A percentile compares a stretch with the other conserved stretches of the same genome.
Conservation (phyloP, 2,329 filamentous ascomycete species). For the Thielaviopsis populi region DNA sequence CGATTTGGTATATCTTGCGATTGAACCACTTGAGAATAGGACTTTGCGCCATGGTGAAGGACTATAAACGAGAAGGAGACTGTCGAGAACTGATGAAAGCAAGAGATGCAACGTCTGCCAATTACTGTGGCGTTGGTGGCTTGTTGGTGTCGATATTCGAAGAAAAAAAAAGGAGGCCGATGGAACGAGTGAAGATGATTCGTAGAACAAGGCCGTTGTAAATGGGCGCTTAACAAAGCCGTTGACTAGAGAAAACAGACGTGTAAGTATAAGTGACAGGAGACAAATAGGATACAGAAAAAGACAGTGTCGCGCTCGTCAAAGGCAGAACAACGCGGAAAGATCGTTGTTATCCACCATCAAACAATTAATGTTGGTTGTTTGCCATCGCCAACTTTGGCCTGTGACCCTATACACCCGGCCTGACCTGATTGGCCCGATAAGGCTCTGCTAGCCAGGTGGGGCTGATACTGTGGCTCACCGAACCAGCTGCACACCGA, state of each 20-base stretch:
- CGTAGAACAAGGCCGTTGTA: background rate
- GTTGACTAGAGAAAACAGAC: background rate
- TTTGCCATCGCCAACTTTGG: background rate
- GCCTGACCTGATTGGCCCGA: background rate
- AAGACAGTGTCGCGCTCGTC: background rate
- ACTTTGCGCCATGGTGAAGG: constrained; percentile 15
- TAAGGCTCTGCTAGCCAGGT: background rate
- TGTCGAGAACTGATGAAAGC: background rate
- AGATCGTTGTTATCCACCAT: background rate
- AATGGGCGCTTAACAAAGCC: background rate
- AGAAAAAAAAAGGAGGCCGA: background rate
- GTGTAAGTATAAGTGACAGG: background rate
- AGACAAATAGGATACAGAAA: background rate
- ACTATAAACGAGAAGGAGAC: background rate
- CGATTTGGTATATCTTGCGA: constrained; percentile 94
- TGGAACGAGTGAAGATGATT: background rate
- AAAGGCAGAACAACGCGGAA: background rate
- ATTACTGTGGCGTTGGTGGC: background rate
- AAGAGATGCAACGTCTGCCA: background rate
- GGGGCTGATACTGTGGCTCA: background rate
- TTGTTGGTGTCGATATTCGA: background rate
- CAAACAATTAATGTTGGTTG: background rate
- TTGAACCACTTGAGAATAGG: constrained; percentile 49
- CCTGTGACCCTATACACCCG: background rate
- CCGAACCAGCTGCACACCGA: background rate